These are phyloP conservation scores for Dentipellis sp. DNA, from an alignment of 768 basidiomycete species.

Conservation along the genomic window DNA sequence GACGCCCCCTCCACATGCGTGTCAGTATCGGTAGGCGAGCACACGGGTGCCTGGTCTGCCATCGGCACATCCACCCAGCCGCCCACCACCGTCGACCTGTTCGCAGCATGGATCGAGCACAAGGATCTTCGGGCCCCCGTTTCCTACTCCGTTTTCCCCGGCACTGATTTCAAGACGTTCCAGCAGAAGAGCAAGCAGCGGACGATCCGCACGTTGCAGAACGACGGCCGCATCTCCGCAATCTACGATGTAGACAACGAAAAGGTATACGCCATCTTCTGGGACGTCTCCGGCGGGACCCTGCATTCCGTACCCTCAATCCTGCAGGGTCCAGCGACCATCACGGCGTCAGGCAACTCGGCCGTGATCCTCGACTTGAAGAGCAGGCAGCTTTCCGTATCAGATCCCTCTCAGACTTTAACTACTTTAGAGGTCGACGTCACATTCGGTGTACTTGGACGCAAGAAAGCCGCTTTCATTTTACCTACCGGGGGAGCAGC, in stretches of 20 bases:
- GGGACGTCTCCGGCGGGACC: constrained; percentile 38
- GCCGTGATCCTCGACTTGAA: constrained; percentile 34
- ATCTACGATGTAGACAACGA: constrained; percentile 33
- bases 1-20: constrained; percentile 19
- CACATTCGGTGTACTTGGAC: constrained; percentile 15
- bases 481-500: constrained; percentile 39
- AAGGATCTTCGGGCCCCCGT: constrained; percentile 21
- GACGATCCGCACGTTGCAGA: constrained; percentile 23
- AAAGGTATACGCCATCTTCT: constrained; percentile 45
- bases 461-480: constrained; percentile 24
- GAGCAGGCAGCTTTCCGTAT: constrained; percentile 39
- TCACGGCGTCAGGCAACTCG: constrained; percentile 30
- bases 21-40: constrained; percentile 35
- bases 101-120: constrained; percentile 50
- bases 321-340: constrained; percentile 22
- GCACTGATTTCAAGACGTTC: constrained; percentile 31
- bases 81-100: constrained; percentile 48
- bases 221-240: constrained; percentile 41
- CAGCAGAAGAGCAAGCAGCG: constrained; percentile 22
- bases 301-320: constrained; percentile 25
- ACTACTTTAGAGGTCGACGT: constrained; percentile 28
- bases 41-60: constrained; percentile 48
- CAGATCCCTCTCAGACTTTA: constrained; percentile 58
- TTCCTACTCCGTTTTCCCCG: constrained; percentile 52
- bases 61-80: constrained; percentile 45